phyloP scores from a whole-genome alignment of 2,329 filamentous ascomycete genomes.

The Colletotrichum australisinense region DNA sequence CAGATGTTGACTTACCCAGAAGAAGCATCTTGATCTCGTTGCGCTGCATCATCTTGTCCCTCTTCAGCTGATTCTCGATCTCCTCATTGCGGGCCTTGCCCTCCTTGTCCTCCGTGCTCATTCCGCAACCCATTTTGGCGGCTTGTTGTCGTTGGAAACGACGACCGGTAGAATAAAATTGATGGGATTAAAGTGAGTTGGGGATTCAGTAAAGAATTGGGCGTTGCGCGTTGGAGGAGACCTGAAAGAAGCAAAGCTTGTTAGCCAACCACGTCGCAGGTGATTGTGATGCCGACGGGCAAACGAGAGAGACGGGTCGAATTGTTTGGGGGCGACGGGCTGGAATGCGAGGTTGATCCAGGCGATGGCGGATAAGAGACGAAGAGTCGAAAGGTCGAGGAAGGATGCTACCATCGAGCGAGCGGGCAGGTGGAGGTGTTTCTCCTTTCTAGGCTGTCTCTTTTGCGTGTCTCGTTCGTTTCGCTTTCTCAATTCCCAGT shows the following conservation, averaged over 20 bases:
- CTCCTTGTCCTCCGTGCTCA: conserved; percentile 99
- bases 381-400: conserved; percentile 19
- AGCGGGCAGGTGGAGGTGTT: not conserved
- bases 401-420: conserved; percentile 2
- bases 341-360: conserved; percentile 28
- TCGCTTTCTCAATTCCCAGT: conserved; percentile 20
- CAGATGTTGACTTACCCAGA: conserved; percentile 73
- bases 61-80: conserved; percentile 99
- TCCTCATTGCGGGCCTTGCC: conserved; percentile 99
- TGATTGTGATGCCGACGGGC: conserved; percentile 9
- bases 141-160: conserved; percentile 39
- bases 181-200: conserved; percentile 30
- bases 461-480: conserved; percentile 25
- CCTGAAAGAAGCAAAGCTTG: conserved; percentile 8
- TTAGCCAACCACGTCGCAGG: conserved; percentile 29
- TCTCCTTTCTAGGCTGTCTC: conserved; percentile 18
- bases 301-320: conserved; percentile 15
- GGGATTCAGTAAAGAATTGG: conserved; percentile 9
- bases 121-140: conserved; percentile 97
- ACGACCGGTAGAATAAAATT: conserved; percentile 20
- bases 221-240: conserved; percentile 12
- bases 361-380: conserved; percentile 10
- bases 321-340: conserved; percentile 23
- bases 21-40: conserved; percentile 99
- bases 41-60: conserved; percentile 97